Evolutionary conservation across 352 stramenopile genomes (phyloP), one percentile per base, ranked within the genome.

Genomic region (Pythium vanterpoolii): DNA sequence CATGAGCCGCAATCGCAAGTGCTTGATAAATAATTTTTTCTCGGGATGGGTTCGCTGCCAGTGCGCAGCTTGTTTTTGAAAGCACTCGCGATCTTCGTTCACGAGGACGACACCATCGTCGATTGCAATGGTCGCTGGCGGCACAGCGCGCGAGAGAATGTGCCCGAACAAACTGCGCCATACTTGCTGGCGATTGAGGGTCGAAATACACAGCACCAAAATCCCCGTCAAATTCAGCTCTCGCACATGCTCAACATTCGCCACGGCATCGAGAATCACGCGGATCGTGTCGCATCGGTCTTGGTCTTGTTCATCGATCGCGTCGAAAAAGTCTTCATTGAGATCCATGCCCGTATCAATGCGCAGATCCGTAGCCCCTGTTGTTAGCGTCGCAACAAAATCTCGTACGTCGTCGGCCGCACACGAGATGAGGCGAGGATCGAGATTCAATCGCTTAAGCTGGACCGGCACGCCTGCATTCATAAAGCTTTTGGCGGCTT

Each of bases 391-490:
- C 21, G 27, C 5, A 0, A 63, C 36, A 28, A 51, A 56, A 19
- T 52, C 46, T 18, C 14, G 2, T 7, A 63, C 11, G 21, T 64
- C 47, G 8, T 64, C 24, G 23, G 45, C 30, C 9, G 56, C 18
- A 26, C 56, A 64, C 18, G 47, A 64, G 21, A 64, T 64, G 13
- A 64, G 16, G 5, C 56, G 46, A 2, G 46, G 47, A 30, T 64
- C 56, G 6, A 64, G 21, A 30, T 53, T 64, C 8, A 64, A 19
- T 6, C 23, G 38, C 21, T 38, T 38, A 7, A 38, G 9, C 14
- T 56, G n/a, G n/a, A 64, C 56, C 7, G 27, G 56, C 14, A 58
- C 23, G 5, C 56, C 56, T 1, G 56, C n/a, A 26, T 10, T 19
- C 38, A 52, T 53, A 30, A 64, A 58, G 1, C 0, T 18, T 24